Percentiles rank a stretch among this genome's conserved stretches.
Conservation (phyloP, 1,284 basidiomycete genomes). For the Anthracocystis walkeri region DNA sequence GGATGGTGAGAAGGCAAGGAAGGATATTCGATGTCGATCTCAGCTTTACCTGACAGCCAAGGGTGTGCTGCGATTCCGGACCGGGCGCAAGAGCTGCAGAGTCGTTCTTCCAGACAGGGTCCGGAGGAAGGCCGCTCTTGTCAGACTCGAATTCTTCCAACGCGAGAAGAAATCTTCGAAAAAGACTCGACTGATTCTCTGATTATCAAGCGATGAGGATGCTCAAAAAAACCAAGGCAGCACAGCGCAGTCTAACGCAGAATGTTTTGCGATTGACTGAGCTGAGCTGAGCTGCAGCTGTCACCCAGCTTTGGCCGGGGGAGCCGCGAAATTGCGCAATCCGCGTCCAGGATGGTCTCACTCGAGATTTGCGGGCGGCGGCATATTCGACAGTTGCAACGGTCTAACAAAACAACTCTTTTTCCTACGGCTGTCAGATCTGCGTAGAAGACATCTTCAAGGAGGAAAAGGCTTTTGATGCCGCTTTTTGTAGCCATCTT, state of each 20-base stretch:
- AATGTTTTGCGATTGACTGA: slow-evolving; percentile 1
- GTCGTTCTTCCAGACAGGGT: neutral
- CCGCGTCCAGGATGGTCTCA: neutral
- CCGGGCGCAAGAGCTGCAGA: neutral
- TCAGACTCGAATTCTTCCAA: slow-evolving; percentile 7
- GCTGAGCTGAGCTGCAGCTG: slow-evolving; percentile 1
- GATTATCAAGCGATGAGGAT: neutral
- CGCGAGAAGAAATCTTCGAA: slow-evolving; percentile 5
- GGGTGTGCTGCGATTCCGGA: neutral
- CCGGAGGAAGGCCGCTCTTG: neutral
- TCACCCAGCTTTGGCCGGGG: neutral
- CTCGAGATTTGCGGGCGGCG: neutral
- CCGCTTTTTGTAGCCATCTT: neutral
- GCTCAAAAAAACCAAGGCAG: neutral
- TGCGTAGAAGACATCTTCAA: neutral
- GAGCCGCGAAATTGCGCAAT: slow-evolving; percentile 7
- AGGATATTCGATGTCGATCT: neutral
- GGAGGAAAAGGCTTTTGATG: neutral
- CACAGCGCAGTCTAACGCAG: neutral
- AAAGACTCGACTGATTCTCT: neutral
- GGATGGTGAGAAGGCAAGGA: slow-evolving; percentile 11
- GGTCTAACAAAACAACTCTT: neutral
- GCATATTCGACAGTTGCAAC: neutral
- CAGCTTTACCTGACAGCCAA: neutral
- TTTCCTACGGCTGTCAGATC: neutral